A percentile compares a stretch with the other conserved stretches of the same genome.
Conservation (phyloP, 106 monocot genomes). For the Ottelia alismoides region DNA sequence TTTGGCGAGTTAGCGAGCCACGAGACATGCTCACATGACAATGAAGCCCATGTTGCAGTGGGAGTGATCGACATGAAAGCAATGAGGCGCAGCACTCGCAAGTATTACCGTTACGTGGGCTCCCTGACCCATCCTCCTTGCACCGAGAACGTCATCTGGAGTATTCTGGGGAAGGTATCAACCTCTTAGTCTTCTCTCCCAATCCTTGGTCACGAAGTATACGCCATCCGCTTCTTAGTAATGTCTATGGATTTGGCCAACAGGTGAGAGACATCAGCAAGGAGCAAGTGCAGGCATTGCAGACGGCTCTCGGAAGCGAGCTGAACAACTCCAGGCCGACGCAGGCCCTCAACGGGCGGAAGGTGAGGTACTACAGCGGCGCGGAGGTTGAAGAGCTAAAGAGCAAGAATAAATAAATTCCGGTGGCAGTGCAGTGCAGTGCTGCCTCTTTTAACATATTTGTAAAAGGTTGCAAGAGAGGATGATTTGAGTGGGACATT, state of each 20-base stretch:
- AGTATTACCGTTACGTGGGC: conserved; percentile 59
- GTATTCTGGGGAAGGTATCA: conserved; percentile 50
- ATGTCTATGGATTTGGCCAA: background rate
- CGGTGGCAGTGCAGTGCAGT: too few species aligned
- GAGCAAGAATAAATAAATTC: too few species aligned
- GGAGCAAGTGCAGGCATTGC: conserved; percentile 20
- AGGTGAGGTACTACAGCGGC: conserved; percentile 17
- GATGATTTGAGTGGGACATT: too few species aligned
- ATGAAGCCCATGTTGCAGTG: conserved; percentile 15
- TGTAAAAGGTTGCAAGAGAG: too few species aligned
- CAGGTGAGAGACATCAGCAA: conserved; percentile 34
- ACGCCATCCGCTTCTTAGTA: too few species aligned
- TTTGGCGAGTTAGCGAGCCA: too few species aligned
- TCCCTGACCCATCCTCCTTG: conserved; percentile 70
- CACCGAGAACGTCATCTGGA: conserved; percentile 62
- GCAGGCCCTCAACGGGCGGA: conserved; percentile 34
- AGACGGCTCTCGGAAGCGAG: conserved; percentile 9
- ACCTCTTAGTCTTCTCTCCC: too few species aligned
- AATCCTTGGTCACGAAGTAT: too few species aligned
- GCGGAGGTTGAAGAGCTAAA: too few species aligned
- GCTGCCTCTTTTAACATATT: too few species aligned
- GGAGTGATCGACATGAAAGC: conserved; percentile 26
- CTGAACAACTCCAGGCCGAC: conserved; percentile 30
- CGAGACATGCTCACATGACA: too few species aligned
- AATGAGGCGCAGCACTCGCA: conserved; percentile 22